Percentiles rank a stretch among this genome's conserved stretches.
These are phyloP conservation scores for Hypomyces rosellus DNA, from an alignment of 2,329 filamentous ascomycete species.

Conservation along the genomic window DNA sequence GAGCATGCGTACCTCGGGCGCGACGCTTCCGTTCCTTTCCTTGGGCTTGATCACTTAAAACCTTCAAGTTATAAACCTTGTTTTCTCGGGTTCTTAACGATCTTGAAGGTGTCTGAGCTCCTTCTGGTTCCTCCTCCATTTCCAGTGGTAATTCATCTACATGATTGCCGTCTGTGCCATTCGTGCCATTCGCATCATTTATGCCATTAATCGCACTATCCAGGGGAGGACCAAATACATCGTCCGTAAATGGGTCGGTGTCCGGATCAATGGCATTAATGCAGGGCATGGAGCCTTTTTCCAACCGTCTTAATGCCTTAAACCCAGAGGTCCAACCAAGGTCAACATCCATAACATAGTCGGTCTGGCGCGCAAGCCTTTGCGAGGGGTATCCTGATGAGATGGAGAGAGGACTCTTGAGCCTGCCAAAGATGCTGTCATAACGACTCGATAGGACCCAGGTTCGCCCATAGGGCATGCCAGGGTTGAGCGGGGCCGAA, in stretches of 20 bases:
- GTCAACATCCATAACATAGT: slow-evolving; percentile 44
- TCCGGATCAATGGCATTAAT: slow-evolving; percentile 37
- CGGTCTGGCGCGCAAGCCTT: slow-evolving; percentile 27
- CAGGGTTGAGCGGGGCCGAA: slow-evolving; percentile 12
- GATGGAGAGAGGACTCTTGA: slow-evolving; percentile 30
- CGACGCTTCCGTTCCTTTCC: slow-evolving; percentile 44
- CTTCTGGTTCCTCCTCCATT: slow-evolving; percentile 36
- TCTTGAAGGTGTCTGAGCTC: slow-evolving; percentile 46
- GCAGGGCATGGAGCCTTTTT: slow-evolving; percentile 38
- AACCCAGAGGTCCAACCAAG: slow-evolving; percentile 41
- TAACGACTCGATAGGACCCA: slow-evolving; percentile 39
- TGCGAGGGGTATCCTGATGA: slow-evolving; percentile 20
- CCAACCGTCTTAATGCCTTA: slow-evolving; percentile 26
- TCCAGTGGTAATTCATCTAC: slow-evolving; percentile 30
- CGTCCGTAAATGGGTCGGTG: slow-evolving; percentile 19
- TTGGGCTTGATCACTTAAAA: slow-evolving; percentile 51
- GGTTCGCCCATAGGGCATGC: slow-evolving; percentile 18
- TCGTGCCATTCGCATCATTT: slow-evolving; percentile 14
- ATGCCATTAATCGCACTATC: slow-evolving; percentile 15
- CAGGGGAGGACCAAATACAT: slow-evolving; percentile 17
- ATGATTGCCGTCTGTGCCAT: slow-evolving; percentile 12
- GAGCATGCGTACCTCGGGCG: slow-evolving; percentile 19
- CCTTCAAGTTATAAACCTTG: slow-evolving; percentile 54
- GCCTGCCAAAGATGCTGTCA: slow-evolving; percentile 35
- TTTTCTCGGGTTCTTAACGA: slow-evolving; percentile 42